Percentiles rank a stretch among this genome's conserved stretches.
Evolutionary conservation across 441 rosid genomes (phyloP).

Genomic region (Erysimum cheiri): DNA sequence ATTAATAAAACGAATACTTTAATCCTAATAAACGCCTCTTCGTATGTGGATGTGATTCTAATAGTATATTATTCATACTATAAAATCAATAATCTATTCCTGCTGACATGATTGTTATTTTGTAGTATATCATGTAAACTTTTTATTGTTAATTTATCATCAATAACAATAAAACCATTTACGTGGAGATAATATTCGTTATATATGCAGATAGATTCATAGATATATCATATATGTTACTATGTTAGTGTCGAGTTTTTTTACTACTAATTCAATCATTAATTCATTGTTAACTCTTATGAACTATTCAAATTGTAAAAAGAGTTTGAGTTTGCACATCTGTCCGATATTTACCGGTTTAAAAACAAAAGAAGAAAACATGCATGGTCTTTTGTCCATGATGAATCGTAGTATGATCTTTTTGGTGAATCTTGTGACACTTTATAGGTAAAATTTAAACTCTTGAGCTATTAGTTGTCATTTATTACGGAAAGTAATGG

Average conservation of each 20-base stretch:
- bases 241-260: no score
- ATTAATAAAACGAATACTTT: slow-evolving; percentile 8
- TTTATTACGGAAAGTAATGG: background rate
- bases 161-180: background rate
- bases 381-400: background rate
- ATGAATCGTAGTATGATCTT: background rate
- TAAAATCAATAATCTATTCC: slow-evolving; percentile 8
- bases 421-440: background rate
- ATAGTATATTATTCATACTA: background rate
- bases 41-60: slow-evolving; percentile 23
- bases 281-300: background rate
- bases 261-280: no score
- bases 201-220: no score
- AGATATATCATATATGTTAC: no score
- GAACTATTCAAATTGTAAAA: background rate
- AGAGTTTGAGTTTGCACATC: background rate
- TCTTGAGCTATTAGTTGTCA: background rate
- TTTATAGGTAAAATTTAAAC: background rate
- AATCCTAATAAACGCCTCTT: slow-evolving; percentile 33
- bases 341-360: background rate
- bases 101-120: slow-evolving; percentile 4
- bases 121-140: background rate
- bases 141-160: background rate
- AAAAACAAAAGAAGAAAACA: background rate
- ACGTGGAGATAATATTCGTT: background rate